Evolutionary conservation across 441 rosid species (phyloP), one percentile per base, ranked within the genome.

Genomic region (Euphorbia schlechtendalii): DNA sequence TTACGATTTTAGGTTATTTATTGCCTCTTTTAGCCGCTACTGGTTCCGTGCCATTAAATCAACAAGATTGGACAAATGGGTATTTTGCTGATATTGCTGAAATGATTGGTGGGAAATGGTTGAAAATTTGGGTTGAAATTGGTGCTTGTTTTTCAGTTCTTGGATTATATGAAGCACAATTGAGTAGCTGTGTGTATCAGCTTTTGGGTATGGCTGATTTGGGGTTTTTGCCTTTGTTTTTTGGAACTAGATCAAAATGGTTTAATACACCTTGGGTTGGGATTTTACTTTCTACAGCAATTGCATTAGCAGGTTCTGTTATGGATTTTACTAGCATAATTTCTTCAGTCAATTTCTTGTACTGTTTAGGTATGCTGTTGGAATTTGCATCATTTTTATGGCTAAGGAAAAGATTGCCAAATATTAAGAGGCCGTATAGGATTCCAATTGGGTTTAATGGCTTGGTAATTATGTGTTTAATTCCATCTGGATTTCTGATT

Each of bases 211-310:
- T 81, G 85, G 83, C 82, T 13, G 79, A 81, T 28, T 58, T 83
- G 11, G 87, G 85, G 5, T 43, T 63, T 15, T 45, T 81, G 53
- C 87, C 87, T 0, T 3, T 7, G 63, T 80, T 84, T 70, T 85
- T 84, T 32, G 80, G 74, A 0, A 11, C 43, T 3, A 53, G 92
- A 30, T 87, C 98, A 11, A 80, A 75, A 62, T 59, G 80, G 83
- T 91, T 89, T 66, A 69, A 75, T 63, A 92, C 98, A 20, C 95
- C 96, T 7, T 89, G 95, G 98, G 61, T 92, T 0, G 96, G 90
- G 36, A 91, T 91, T 59, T 59, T 88, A 62, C 1, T 88, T 10
- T 80, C 94, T 0, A 77, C 89, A 2, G 25, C 76, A 49, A 74
- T 92, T 55, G 73, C 89, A 1, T 45, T 89, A 0, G 86, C 79